Conservation (phyloP, 148 eudicot genomes). For the Polygonum aviculare region DNA sequence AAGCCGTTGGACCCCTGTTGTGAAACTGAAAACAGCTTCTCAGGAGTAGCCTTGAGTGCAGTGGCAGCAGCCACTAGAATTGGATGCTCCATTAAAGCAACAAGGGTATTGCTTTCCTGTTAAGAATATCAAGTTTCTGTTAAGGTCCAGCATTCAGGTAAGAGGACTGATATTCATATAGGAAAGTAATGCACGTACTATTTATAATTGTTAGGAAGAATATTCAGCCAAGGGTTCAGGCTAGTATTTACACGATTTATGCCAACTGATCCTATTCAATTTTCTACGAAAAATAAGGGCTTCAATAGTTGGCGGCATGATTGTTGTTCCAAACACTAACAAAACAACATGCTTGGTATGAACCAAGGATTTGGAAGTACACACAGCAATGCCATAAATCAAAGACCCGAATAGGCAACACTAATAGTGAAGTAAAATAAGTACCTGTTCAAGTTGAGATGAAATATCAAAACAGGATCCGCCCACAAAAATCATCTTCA, state of each 20-base stretch:
- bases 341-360: neutral
- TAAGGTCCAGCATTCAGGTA: neutral
- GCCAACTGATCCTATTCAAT: neutral
- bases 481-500: conserved; percentile 40
- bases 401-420: neutral
- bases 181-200: neutral
- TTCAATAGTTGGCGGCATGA: neutral
- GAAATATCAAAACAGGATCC: conserved; percentile 32
- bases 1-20: conserved; percentile 29
- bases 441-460: conserved; percentile 16
- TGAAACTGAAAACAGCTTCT: conserved; percentile 39
- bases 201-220: neutral
- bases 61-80: conserved; percentile 50
- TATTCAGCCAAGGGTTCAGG: neutral
- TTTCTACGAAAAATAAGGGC: neutral
- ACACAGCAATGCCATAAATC: too few species aligned
- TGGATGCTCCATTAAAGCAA: conserved; percentile 67
- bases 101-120: conserved; percentile 42
- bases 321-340: neutral
- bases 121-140: conserved; percentile 13
- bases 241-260: neutral
- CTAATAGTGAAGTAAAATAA: neutral
- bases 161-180: neutral
- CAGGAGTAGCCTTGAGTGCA: conserved; percentile 47
- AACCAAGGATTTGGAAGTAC: neutral